A percentile compares a stretch with the other conserved stretches of the same genome.
phyloP scores from a whole-genome alignment of 306 rosid genomes.

The Urtica urens region DNA sequence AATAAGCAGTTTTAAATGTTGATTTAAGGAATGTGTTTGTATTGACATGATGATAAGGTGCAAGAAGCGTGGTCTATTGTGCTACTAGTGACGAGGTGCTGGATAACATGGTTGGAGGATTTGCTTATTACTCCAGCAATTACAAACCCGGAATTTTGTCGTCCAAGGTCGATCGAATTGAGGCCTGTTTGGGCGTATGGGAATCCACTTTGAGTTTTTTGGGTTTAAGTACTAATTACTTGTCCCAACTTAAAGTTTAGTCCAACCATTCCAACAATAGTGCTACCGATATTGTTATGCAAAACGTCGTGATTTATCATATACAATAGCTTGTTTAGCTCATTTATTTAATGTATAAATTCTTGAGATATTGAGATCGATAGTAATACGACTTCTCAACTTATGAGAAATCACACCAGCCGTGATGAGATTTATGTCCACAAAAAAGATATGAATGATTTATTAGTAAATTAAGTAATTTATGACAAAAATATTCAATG shows the following conservation, averaged over 20 bases:
- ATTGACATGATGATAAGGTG: background rate
- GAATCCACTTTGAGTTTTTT: slow-evolving; percentile 1
- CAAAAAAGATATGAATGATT: too few species aligned
- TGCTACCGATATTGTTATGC: background rate
- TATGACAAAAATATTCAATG: too few species aligned
- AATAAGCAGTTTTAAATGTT: too few species aligned
- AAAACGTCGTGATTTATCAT: too few species aligned
- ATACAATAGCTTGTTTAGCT: too few species aligned
- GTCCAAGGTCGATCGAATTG: background rate
- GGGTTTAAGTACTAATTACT: background rate
- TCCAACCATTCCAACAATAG: background rate
- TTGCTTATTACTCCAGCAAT: slow-evolving; percentile 15
- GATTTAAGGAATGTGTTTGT: too few species aligned
- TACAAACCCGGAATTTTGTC: slow-evolving; percentile 10
- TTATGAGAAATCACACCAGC: too few species aligned
- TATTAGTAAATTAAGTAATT: too few species aligned
- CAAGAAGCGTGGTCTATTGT: slow-evolving; percentile 9
- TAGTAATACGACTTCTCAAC: too few species aligned
- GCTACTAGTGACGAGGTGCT: slow-evolving; percentile 4
- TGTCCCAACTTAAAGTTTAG: background rate
- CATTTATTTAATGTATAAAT: too few species aligned
- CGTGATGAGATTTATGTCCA: too few species aligned
- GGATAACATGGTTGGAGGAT: slow-evolving; percentile 2
- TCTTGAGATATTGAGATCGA: too few species aligned
- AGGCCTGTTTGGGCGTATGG: slow-evolving; percentile 8